phyloP scores from a whole-genome alignment of 164 flowering plant genomes.

The Litsea cubeba region DNA sequence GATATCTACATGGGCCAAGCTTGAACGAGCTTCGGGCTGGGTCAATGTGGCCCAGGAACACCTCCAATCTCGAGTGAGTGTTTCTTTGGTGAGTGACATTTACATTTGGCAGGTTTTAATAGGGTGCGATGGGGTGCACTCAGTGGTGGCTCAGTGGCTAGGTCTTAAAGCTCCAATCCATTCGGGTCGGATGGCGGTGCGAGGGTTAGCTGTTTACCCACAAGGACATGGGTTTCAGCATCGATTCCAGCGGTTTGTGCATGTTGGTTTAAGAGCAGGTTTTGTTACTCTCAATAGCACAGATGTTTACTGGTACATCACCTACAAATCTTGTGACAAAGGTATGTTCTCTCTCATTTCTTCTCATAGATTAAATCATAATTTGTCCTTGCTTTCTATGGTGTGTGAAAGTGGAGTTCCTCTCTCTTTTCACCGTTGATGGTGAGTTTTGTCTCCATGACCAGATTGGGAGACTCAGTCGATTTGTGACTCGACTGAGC shows the following conservation, averaged over 20 bases:
- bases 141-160: conserved; percentile 46
- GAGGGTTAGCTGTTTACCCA: conserved; percentile 38
- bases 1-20: not conserved
- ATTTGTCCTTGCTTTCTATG: not conserved
- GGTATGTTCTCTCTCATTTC: not conserved
- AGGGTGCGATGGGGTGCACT: conserved; percentile 64
- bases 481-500: too few relatives aligned
- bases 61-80: too few relatives aligned
- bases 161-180: conserved; percentile 32
- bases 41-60: too few relatives aligned
- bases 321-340: not conserved
- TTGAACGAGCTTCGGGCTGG: not conserved
- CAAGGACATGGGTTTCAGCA: conserved; percentile 40
- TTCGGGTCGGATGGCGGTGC: conserved; percentile 39
- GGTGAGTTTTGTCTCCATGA: too few relatives aligned
- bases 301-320: conserved; percentile 35
- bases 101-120: conserved; percentile 30
- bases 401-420: not conserved
- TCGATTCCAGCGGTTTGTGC: conserved; percentile 26
- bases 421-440: too few relatives aligned
- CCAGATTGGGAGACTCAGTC: too few relatives aligned
- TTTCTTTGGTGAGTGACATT: too few relatives aligned
- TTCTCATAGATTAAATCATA: not conserved
- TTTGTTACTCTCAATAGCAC: conserved; percentile 30
- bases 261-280: conserved; percentile 27